Evolutionary conservation across 371 early-diverging fungal species (phyloP), one percentile per base, ranked within the genome.

Genomic region (Gilbertella persicaria): DNA sequence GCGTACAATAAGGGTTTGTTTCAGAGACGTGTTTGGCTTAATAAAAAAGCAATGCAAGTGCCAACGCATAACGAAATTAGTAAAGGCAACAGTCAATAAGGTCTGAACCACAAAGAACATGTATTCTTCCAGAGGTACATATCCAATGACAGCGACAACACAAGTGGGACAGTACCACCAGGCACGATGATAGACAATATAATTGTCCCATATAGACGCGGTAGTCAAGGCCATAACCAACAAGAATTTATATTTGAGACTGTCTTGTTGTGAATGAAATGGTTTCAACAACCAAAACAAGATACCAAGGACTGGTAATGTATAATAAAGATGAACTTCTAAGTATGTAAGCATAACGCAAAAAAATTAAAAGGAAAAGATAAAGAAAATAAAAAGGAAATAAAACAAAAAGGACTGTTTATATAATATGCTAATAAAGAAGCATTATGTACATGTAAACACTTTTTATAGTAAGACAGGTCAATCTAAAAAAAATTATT

Each of bases 61-160:
- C 78, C 78, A 77, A 5, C 68, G 73, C 74, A 75, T 77, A 5
- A 65, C 58, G 0, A 78, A 44, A 45, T 66, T 66, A 5, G 71
- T 56, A 40, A 79, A 68, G 4, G 82, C 53, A 1, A 77, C 68
- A 4, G 80, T 73, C 56, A 78, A 72, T 8, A 77, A 47, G 1
- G 86, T 75, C 78, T 81, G 82, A 42, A 87, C 79, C 37, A 82
- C 58, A 57, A 87, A 87, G 54, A 87, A 87, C 66, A 75, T 72
- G 53, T 84, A 84, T 46, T 77, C 78, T 51, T 87, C 87, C 48
- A 83, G 38, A 30, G 87, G 87, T 2, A 84, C 81, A 62, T 75
- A 80, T 7, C 84, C 84, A 51, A 85, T 71, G 20, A 78, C 75
- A 26, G 67, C 78, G 20, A 71, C 46, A 9, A 85, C 83, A 43